These are phyloP conservation scores for Cercospora citrullina DNA, from an alignment of 2,329 filamentous ascomycete genomes.

Conservation along the genomic window DNA sequence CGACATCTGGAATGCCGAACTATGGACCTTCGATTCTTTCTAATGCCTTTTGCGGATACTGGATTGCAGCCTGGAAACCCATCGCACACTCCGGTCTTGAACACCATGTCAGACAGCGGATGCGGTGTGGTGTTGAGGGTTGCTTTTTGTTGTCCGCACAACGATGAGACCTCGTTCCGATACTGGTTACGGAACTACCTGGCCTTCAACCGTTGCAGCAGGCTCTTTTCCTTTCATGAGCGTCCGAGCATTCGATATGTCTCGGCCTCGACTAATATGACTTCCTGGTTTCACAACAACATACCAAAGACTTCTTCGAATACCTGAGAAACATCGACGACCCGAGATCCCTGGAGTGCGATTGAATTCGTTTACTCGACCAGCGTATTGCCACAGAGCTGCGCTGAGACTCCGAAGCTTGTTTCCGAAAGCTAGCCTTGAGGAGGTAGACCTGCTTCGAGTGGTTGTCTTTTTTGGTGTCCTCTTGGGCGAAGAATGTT, in stretches of 20 bases:
- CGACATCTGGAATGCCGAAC: constrained; percentile 24
- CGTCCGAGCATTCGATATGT: constrained; percentile 26
- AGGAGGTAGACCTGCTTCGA: constrained; percentile 40
- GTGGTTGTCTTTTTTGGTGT: constrained; percentile 23
- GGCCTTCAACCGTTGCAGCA: constrained; percentile 23
- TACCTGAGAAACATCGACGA: constrained; percentile 20
- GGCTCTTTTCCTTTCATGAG: constrained; percentile 19
- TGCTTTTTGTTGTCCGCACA: constrained; percentile 11
- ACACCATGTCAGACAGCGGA: constrained; percentile 25
- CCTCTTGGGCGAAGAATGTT: constrained; percentile 2
- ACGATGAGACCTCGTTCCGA: constrained; percentile 18
- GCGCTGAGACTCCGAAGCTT: constrained; percentile 28
- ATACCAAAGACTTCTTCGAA: constrained; percentile 10
- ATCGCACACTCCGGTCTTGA: constrained; percentile 28
- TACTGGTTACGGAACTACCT: constrained; percentile 20
- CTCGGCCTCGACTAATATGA: constrained; percentile 30
- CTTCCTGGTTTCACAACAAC: constrained; percentile 19
- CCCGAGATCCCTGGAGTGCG: constrained; percentile 18
- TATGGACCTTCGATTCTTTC: constrained; percentile 18
- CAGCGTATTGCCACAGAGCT: constrained; percentile 18
- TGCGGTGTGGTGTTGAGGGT: constrained; percentile 29
- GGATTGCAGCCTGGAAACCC: constrained; percentile 27
- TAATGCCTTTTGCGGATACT: constrained; percentile 16
- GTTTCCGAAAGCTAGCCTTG: constrained; percentile 39
- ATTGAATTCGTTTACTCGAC: constrained; percentile 25